These are phyloP conservation scores for Pythium coloratum DNA, from an alignment of 352 stramenopile species.

Conservation along the genomic window DNA sequence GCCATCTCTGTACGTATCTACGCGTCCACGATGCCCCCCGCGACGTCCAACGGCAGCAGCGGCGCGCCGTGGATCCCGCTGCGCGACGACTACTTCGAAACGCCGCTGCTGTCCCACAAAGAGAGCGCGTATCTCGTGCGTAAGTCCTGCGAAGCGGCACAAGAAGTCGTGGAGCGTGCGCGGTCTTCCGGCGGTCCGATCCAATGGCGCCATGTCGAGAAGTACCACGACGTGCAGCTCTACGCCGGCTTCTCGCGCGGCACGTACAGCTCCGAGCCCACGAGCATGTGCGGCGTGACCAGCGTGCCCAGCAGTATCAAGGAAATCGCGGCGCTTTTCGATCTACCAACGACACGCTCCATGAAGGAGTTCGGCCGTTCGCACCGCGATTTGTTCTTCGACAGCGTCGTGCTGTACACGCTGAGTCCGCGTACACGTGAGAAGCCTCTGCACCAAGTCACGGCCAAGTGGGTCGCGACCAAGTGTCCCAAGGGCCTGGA, in stretches of 20 bases:
- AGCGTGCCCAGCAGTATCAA: conserved; percentile 66
- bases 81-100: conserved; percentile 74
- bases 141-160: conserved; percentile 77
- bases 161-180: conserved; percentile 76
- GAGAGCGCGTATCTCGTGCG: conserved; percentile 77
- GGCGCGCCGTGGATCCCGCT: conserved; percentile 57
- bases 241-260: conserved; percentile 61
- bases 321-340: conserved; percentile 74
- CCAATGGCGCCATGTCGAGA: conserved; percentile 75
- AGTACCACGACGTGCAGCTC: conserved; percentile 73
- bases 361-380: conserved; percentile 71
- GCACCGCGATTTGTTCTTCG: conserved; percentile 69
- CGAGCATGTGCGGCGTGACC: conserved; percentile 80
- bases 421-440: conserved; percentile 64
- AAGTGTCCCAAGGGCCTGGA: conserved; percentile 55
- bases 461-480: conserved; percentile 78
- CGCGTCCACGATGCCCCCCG: conserved; percentile 1
- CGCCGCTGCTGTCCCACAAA: conserved; percentile 59
- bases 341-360: conserved; percentile 53
- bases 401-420: conserved; percentile 71
- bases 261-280: conserved; percentile 33
- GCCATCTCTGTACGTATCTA: no score
- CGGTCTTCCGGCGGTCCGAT: conserved; percentile 60
- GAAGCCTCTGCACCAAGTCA: conserved; percentile 81
- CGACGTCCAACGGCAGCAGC: conserved; percentile 4